These are phyloP conservation scores for Sabuloglossum arenarium DNA, from an alignment of 495 filamentous ascomycete genomes.

Conservation along the genomic window DNA sequence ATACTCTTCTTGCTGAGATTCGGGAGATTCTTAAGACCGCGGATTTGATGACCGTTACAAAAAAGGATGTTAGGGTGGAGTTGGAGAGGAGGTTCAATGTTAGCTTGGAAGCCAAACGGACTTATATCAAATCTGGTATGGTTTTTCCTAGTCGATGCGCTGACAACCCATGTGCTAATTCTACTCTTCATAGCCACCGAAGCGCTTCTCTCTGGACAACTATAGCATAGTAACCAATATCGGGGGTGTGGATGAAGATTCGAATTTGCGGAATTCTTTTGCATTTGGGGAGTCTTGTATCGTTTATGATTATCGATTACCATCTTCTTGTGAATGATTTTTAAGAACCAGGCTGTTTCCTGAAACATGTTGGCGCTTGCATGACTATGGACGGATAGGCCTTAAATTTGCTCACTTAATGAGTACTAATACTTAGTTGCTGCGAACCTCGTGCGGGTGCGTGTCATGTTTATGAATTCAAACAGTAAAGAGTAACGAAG, in stretches of 20 bases:
- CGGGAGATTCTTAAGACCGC: constrained; percentile 75
- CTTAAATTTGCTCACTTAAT: neutral
- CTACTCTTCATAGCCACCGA: constrained; percentile 21
- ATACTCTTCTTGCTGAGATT: constrained; percentile 82
- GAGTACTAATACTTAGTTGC: neutral
- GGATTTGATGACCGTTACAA: constrained; percentile 93
- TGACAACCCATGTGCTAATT: neutral
- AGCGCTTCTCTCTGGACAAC: constrained; percentile 25
- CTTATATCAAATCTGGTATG: constrained; percentile 88
- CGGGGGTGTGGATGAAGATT: neutral
- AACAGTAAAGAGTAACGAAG: too few relatives aligned
- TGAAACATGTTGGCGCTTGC: neutral
- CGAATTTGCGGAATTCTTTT: neutral
- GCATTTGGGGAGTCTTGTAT: neutral
- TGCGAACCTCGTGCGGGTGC: neutral
- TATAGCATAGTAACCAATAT: constrained; percentile 9
- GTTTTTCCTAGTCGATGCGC: constrained; percentile 7
- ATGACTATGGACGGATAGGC: neutral
- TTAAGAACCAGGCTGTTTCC: neutral
- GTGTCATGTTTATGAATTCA: too few relatives aligned
- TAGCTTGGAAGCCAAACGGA: constrained; percentile 54
- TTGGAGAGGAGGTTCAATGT: constrained; percentile 77
- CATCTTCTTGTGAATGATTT: neutral
- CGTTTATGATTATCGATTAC: neutral
- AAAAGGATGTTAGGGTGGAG: constrained; percentile 93